phyloP scores from a whole-genome alignment of 345 rosid species.

The Garcia nutans region DNA sequence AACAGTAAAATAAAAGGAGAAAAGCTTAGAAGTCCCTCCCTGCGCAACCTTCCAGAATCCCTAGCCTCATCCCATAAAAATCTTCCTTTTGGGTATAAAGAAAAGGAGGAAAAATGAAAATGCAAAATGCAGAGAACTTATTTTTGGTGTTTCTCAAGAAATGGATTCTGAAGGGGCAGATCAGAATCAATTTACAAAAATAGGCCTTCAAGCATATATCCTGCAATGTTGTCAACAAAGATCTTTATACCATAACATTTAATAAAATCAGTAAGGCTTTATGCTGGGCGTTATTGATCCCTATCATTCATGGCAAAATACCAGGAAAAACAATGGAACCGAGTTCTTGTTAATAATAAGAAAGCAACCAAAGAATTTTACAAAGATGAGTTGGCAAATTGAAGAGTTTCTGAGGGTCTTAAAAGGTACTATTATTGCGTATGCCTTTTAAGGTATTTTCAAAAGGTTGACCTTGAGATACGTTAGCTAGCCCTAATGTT shows the following conservation, averaged over 20 bases:
- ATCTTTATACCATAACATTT: neutral
- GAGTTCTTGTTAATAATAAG: neutral
- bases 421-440: neutral
- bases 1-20: too few species aligned
- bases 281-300: neutral
- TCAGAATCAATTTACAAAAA: neutral
- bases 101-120: neutral
- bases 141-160: neutral
- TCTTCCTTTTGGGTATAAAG: neutral
- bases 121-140: neutral
- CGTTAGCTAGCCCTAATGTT: neutral
- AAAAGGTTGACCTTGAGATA: neutral
- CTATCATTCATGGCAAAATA: neutral
- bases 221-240: neutral
- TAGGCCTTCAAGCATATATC: neutral
- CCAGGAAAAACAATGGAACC: neutral
- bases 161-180: neutral
- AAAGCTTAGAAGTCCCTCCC: too few species aligned
- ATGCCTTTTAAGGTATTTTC: too few species aligned
- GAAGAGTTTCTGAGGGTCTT: neutral
- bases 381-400: neutral
- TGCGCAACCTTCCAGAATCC: too few species aligned
- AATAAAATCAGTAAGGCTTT: neutral
- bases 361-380: neutral
- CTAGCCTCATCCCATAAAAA: too few species aligned